Conservation (phyloP, 1,139 yeast species). For the Schwanniomyces etchellsii region DNA sequence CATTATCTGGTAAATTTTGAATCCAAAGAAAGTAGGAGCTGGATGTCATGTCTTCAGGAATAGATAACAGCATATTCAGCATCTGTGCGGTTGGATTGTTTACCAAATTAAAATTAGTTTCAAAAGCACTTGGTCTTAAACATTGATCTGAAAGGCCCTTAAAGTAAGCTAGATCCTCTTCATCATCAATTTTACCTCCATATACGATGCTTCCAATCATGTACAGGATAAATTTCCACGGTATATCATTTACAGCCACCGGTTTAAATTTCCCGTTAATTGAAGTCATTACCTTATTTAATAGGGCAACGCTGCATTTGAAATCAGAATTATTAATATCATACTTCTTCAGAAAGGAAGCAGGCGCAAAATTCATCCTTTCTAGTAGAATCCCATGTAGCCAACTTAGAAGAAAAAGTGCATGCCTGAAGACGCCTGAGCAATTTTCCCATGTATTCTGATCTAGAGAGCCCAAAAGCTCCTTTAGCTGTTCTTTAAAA, state of each 20-base stretch:
- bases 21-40: slow-evolving; percentile 50
- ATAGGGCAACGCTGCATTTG: slow-evolving; percentile 15
- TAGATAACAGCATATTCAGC: slow-evolving; percentile 14
- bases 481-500: slow-evolving; percentile 30
- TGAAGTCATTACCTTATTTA: slow-evolving; percentile 34
- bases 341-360: slow-evolving; percentile 56
- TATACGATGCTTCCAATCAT: slow-evolving; percentile 55
- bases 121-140: slow-evolving; percentile 24
- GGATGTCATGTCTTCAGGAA: slow-evolving; percentile 44
- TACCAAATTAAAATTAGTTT: slow-evolving; percentile 25
- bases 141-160: slow-evolving; percentile 17
- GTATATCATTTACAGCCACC: slow-evolving; percentile 43
- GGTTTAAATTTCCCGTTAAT: slow-evolving; percentile 23
- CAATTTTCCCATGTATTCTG: slow-evolving; percentile 9
- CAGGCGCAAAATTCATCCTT: slow-evolving; percentile 53
- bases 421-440: slow-evolving; percentile 43
- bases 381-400: slow-evolving; percentile 60
- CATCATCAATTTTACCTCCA: slow-evolving; percentile 65
- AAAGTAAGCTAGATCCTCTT: slow-evolving; percentile 36
- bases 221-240: slow-evolving; percentile 52
- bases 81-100: slow-evolving; percentile 16
- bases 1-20: slow-evolving; percentile 45
- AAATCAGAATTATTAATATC: slow-evolving; percentile 74
- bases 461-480: slow-evolving; percentile 29
- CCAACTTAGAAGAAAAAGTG: slow-evolving; percentile 62